Conservation (phyloP, 768 basidiomycete genomes). For the Auricularia heimuer region DNA sequence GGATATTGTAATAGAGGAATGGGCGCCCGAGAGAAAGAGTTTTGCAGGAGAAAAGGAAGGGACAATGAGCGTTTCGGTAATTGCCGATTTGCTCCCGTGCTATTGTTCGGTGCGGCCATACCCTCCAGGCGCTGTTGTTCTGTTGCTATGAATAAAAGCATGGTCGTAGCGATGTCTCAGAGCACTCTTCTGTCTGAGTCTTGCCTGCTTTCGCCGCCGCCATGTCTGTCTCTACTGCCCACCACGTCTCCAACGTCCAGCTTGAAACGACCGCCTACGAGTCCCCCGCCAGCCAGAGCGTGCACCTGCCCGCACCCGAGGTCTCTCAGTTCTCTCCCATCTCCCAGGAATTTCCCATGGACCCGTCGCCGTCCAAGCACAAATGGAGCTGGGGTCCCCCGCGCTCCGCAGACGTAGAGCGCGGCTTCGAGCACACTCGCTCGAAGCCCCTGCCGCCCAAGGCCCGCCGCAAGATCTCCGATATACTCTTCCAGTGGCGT, state of each 20-base stretch:
- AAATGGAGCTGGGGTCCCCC: constrained; percentile 11
- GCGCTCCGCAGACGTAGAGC: constrained; percentile 19
- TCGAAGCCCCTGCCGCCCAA: constrained; percentile 18
- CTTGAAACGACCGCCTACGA: background rate
- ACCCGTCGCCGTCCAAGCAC: constrained; percentile 17
- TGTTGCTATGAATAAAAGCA: background rate
- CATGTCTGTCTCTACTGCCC: background rate
- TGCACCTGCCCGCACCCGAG: constrained; percentile 10
- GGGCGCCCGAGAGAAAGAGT: too few species aligned
- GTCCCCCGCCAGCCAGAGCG: background rate
- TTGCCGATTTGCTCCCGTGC: too few species aligned
- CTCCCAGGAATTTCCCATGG: constrained; percentile 19
- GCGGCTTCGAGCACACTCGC: constrained; percentile 16
- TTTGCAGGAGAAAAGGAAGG: too few species aligned
- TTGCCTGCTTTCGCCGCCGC: background rate
- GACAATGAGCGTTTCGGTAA: too few species aligned
- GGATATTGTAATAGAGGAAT: too few species aligned
- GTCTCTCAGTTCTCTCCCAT: constrained; percentile 36
- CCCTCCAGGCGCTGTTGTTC: constrained; percentile 13
- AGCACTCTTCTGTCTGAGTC: background rate
- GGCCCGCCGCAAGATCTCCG: constrained; percentile 8
- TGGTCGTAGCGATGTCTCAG: background rate
- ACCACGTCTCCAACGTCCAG: background rate
- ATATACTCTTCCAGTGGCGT: background rate
- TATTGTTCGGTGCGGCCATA: too few species aligned